These are phyloP conservation scores for Platanthera zijinensis DNA, from an alignment of 106 monocot genomes.

Conservation along the genomic window DNA sequence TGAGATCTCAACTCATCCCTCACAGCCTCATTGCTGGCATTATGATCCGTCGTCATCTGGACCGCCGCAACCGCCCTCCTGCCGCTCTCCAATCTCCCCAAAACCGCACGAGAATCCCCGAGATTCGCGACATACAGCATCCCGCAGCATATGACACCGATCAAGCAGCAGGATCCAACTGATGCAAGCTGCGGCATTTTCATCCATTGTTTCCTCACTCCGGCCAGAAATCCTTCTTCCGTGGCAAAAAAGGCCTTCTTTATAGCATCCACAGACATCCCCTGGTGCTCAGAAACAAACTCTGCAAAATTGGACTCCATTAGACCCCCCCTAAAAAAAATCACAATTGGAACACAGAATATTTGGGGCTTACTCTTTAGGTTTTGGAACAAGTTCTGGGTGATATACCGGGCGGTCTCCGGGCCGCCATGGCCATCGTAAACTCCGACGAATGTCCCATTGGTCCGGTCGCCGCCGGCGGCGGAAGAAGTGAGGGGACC, in stretches of 20 bases:
- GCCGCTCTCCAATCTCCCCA: slow-evolving; percentile 22
- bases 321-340: neutral
- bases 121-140: slow-evolving; percentile 26
- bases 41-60: slow-evolving; percentile 31
- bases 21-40: slow-evolving; percentile 23
- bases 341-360: neutral
- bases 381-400: slow-evolving; percentile 20
- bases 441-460: slow-evolving; percentile 27
- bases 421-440: slow-evolving; percentile 36
- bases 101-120: slow-evolving; percentile 26
- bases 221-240: slow-evolving; percentile 25
- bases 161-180: slow-evolving; percentile 24
- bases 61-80: slow-evolving; percentile 17
- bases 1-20: slow-evolving; percentile 19
- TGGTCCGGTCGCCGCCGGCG: neutral
- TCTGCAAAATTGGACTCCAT: slow-evolving; percentile 16
- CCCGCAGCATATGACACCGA: slow-evolving; percentile 20
- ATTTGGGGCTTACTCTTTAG: slow-evolving; percentile 16
- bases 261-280: slow-evolving; percentile 26
- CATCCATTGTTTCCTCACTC: slow-evolving; percentile 22
- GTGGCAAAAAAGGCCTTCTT: slow-evolving; percentile 25
- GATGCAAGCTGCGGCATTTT: slow-evolving; percentile 25
- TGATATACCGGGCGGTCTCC: slow-evolving; percentile 24
- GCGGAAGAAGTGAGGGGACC: slow-evolving; percentile 15
- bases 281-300: slow-evolving; percentile 24